Evolutionary conservation across 2,329 filamentous ascomycete genomes (phyloP).

Genomic region (Berkeleyomyces basicola): DNA sequence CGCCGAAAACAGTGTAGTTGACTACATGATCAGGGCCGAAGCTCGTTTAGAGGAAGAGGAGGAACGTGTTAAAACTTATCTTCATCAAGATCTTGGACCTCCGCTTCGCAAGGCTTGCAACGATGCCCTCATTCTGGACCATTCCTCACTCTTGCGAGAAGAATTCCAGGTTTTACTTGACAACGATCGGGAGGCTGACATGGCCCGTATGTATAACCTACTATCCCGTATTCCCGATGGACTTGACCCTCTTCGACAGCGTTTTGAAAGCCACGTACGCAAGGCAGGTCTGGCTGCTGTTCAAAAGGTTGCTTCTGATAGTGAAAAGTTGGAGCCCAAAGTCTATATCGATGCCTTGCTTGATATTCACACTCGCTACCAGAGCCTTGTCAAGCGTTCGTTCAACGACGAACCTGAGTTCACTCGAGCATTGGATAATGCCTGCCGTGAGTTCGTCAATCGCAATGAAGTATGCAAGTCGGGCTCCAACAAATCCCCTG

Average conservation of each 20-base stretch:
- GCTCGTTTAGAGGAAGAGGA: slow-evolving; percentile 79
- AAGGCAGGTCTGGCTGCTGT: slow-evolving; percentile 79
- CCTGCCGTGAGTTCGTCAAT: slow-evolving; percentile 95
- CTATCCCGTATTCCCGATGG: slow-evolving; percentile 81
- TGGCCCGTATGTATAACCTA: slow-evolving; percentile 90
- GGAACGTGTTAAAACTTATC: slow-evolving; percentile 77
- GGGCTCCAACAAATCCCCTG: slow-evolving; percentile 83
- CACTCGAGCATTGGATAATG: slow-evolving; percentile 87
- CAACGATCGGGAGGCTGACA: slow-evolving; percentile 86
- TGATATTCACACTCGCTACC: slow-evolving; percentile 87
- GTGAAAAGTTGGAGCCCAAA: slow-evolving; percentile 86
- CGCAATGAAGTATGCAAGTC: slow-evolving; percentile 91
- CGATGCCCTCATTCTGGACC: slow-evolving; percentile 73
- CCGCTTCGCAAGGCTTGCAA: slow-evolving; percentile 79
- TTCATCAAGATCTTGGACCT: slow-evolving; percentile 76
- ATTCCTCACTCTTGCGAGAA: slow-evolving; percentile 71
- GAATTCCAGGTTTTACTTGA: slow-evolving; percentile 92
- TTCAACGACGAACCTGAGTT: slow-evolving; percentile 96
- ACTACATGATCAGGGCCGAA: slow-evolving; percentile 99
- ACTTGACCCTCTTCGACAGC: slow-evolving; percentile 68
- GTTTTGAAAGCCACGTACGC: slow-evolving; percentile 84
- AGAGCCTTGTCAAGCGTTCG: slow-evolving; percentile 74
- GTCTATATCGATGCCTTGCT: slow-evolving; percentile 90
- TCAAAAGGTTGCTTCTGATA: slow-evolving; percentile 75
- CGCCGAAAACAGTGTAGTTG: slow-evolving; percentile 90